A percentile compares a stretch with the other conserved stretches of the same genome.
These are phyloP conservation scores for Zygosaccharomyces kombuchaensis DNA, from an alignment of 805 yeast species.

Conservation along the genomic window DNA sequence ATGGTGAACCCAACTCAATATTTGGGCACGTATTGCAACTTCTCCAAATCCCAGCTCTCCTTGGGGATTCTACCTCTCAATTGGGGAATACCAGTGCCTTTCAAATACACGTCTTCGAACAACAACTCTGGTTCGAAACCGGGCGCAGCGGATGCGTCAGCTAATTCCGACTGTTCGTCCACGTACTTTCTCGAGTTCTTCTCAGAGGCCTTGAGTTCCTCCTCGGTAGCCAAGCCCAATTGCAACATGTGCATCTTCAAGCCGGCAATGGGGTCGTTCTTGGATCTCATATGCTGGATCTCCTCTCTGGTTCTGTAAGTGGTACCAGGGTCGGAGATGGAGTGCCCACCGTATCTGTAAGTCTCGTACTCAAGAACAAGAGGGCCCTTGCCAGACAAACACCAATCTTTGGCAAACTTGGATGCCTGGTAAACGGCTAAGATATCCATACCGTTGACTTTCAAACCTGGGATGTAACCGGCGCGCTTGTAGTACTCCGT, in stretches of 20 bases:
- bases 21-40: conserved; percentile 19
- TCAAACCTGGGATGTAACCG: conserved; percentile 97
- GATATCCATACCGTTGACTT: conserved; percentile 98
- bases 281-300: conserved; percentile 98
- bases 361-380: conserved; percentile 95
- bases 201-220: conserved; percentile 89
- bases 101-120: conserved; percentile 94
- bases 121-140: conserved; percentile 91
- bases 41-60: conserved; percentile 81
- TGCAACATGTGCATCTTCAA: conserved; percentile 83
- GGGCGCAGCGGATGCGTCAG: conserved; percentile 92
- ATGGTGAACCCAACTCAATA: neutral
- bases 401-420: conserved; percentile 95
- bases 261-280: conserved; percentile 97
- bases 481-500: conserved; percentile 98
- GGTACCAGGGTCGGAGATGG: conserved; percentile 99
- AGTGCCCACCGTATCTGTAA: conserved; percentile 99
- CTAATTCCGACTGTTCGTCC: conserved; percentile 89
- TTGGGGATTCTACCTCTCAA: conserved; percentile 96
- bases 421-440: conserved; percentile 94
- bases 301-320: conserved; percentile 99
- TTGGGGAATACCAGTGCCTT: conserved; percentile 87
- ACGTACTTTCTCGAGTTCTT: conserved; percentile 95
- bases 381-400: conserved; percentile 91
- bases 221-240: conserved; percentile 83